Conservation (phyloP, 1,139 yeast species). For the Hyphopichia khmerensis region DNA sequence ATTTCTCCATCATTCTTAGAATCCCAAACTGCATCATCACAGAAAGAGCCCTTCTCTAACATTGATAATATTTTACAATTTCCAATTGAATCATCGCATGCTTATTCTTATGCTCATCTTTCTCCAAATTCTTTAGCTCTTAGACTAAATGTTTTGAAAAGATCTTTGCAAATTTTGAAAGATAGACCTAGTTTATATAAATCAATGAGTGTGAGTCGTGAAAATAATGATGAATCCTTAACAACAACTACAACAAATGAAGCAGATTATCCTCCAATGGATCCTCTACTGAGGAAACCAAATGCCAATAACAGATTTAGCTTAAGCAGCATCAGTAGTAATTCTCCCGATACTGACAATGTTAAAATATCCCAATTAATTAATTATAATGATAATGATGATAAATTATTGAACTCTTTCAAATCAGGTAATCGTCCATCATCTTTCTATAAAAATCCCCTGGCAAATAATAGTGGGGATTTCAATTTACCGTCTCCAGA, state of each 20-base stretch:
- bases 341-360: neutral
- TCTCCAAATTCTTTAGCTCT: constrained; percentile 80
- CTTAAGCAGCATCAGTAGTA: neutral
- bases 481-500: constrained; percentile 12
- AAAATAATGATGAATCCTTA: constrained; percentile 2
- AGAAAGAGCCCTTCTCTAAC: constrained; percentile 1
- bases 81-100: constrained; percentile 79
- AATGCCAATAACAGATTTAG: neutral
- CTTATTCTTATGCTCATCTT: constrained; percentile 80
- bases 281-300: neutral
- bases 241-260: constrained; percentile 1
- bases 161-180: constrained; percentile 69
- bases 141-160: constrained; percentile 67
- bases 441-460: constrained; percentile 3
- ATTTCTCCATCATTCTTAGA: neutral
- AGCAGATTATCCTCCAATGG: neutral
- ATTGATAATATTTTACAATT: constrained; percentile 35
- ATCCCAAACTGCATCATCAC: neutral
- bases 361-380: neutral
- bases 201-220: constrained; percentile 14
- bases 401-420: neutral
- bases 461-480: constrained; percentile 25
- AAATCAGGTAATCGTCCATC: constrained; percentile 1
- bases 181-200: constrained; percentile 59
- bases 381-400: neutral